Percentiles rank a stretch among this genome's conserved stretches.
Evolutionary conservation across 192 early-diverging fungal genomes (phyloP).

Genomic region (Entomortierella parvispora): DNA sequence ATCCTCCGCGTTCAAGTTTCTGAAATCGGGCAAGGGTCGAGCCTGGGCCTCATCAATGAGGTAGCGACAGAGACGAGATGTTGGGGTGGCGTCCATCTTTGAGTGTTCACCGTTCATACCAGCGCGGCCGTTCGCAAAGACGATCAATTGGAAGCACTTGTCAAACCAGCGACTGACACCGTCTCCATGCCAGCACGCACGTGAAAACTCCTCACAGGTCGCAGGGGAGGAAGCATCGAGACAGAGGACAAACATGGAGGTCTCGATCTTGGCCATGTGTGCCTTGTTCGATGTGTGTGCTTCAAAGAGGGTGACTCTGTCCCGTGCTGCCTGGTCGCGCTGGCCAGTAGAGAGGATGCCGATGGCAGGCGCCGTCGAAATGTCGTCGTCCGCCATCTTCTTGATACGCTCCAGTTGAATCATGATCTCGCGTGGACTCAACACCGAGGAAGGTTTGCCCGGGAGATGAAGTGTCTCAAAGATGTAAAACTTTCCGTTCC

Average conservation of each 20-base stretch:
- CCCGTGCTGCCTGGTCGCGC: constrained; percentile 64
- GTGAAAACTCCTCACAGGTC: constrained; percentile 76
- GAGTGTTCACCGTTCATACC: constrained; percentile 69
- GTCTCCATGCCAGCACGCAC: constrained; percentile 83
- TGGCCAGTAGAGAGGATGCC: constrained; percentile 65
- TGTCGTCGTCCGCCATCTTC: constrained; percentile 62
- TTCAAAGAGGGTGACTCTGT: constrained; percentile 66
- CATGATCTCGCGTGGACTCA: constrained; percentile 50
- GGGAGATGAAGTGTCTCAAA: constrained; percentile 64
- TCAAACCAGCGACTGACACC: constrained; percentile 93
- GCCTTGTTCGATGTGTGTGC: constrained; percentile 68
- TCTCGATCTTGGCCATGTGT: constrained; percentile 76
- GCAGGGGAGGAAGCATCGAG: constrained; percentile 78
- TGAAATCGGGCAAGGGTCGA: constrained; percentile 28
- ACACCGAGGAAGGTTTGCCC: constrained; percentile 51
- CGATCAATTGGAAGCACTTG: constrained; percentile 74
- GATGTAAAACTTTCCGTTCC: constrained; percentile 82
- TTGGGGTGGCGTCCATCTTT: constrained; percentile 85
- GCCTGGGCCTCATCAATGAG: constrained; percentile 63
- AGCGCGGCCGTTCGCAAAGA: constrained; percentile 79
- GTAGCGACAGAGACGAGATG: constrained; percentile 76
- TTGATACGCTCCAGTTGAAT: constrained; percentile 77
- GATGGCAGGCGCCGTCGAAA: constrained; percentile 60
- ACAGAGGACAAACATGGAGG: constrained; percentile 80
- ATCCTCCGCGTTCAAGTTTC: constrained; percentile 44